Evolutionary conservation across 2,329 filamentous ascomycete genomes (phyloP).

Genomic region (Pseudocercospora eumusae): DNA sequence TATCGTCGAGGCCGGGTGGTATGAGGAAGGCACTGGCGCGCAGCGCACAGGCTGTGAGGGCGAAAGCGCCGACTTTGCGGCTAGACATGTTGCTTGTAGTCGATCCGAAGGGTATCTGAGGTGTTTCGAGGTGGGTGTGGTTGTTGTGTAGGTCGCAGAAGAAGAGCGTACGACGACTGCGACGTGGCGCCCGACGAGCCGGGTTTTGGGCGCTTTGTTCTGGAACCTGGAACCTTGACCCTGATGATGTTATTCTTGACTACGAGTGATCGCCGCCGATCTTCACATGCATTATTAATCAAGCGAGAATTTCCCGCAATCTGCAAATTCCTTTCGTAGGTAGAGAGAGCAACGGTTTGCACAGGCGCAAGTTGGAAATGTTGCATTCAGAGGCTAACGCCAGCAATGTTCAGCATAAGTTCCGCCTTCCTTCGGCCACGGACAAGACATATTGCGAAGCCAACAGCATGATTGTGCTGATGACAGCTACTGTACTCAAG

Average conservation of each 20-base stretch:
- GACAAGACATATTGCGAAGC: no score
- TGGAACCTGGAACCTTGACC: neutral
- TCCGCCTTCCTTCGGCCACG: no score
- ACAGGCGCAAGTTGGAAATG: neutral
- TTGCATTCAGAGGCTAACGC: neutral
- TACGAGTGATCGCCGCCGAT: neutral
- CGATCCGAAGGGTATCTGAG: constrained; percentile 12
- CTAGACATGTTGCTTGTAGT: constrained; percentile 35
- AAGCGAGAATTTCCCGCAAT: neutral
- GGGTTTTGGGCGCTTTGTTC: neutral
- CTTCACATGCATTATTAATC: neutral
- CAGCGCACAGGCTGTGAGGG: constrained; percentile 33
- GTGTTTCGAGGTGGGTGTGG: neutral
- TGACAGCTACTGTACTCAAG: no score
- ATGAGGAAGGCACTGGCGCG: constrained; percentile 54
- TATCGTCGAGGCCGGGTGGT: constrained; percentile 48
- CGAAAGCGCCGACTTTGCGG: constrained; percentile 37
- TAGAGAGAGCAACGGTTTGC: neutral
- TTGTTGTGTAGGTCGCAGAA: neutral
- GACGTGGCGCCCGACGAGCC: neutral
- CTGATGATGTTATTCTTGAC: neutral
- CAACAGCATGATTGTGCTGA: no score
- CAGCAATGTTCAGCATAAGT: no score
- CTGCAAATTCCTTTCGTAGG: neutral
- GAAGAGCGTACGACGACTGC: neutral